Evolutionary conservation across 306 rosid species (phyloP).

Genomic region (Herpetospermum pedunculosum): DNA sequence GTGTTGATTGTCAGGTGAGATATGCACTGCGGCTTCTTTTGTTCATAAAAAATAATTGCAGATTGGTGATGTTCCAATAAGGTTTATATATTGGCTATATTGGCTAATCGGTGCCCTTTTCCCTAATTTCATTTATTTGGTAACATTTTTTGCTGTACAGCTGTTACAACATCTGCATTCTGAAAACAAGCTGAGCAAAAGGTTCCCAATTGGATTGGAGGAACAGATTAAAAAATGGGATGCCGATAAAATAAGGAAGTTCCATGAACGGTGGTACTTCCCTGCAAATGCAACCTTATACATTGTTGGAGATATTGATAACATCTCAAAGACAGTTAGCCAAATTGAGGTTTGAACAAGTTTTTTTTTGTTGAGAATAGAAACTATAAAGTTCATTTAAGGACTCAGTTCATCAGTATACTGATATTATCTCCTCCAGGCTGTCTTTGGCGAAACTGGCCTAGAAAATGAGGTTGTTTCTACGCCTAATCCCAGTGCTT

Average conservation of each 20-base stretch:
- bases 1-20: slow-evolving; percentile 95
- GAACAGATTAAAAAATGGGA: slow-evolving; percentile 99
- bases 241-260: slow-evolving; percentile 91
- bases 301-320: slow-evolving; percentile 89
- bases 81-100: slow-evolving; percentile 9
- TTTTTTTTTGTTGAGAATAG: slow-evolving; percentile 8
- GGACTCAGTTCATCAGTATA: slow-evolving; percentile 18
- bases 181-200: slow-evolving; percentile 96
- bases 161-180: slow-evolving; percentile 93
- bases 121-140: slow-evolving; percentile 12
- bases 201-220: slow-evolving; percentile 97
- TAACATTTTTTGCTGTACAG: slow-evolving; percentile 34
- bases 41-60: background rate
- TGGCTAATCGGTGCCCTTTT: slow-evolving; percentile 14
- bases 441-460: slow-evolving; percentile 77
- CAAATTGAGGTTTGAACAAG: slow-evolving; percentile 68
- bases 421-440: slow-evolving; percentile 32
- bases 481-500: slow-evolving; percentile 61
- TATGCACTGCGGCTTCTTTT: slow-evolving; percentile 13
- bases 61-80: background rate
- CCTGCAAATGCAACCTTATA: slow-evolving; percentile 98
- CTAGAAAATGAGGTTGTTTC: slow-evolving; percentile 56
- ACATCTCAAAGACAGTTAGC: slow-evolving; percentile 62
- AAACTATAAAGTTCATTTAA: slow-evolving; percentile 9
- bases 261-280: slow-evolving; percentile 98